Evolutionary conservation across 306 rosid genomes (phyloP), one percentile per base, ranked within the genome.

Genomic region (Bauhinia variegata): DNA sequence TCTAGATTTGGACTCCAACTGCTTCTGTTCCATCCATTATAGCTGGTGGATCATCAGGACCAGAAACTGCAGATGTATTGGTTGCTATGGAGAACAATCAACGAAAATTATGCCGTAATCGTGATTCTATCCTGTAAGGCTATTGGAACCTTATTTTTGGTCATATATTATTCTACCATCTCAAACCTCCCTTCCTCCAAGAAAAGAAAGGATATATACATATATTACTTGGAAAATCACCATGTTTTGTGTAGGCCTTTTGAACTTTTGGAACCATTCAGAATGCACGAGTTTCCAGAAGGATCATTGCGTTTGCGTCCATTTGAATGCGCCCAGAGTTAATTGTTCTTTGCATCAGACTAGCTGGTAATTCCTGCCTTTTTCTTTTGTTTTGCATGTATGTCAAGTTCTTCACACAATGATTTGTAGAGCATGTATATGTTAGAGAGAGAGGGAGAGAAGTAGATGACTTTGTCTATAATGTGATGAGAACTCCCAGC

Each of bases 261-360:
- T 49, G 97, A 86, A 67, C 76, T 93, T 68, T 75, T 90, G 57
- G 96, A 95, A 78, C 90, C 89, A 18, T 79, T 90, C 80, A 83
- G 96, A 57, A 91, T 83, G 90, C 95, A 83, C 1, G 99, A 90
- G 48, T 86, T 88, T 66, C 77, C 86, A 12, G 99, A 95, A 83
- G 99, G 99, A 68, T 71, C 86, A 33, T 58, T 90, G 79, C 97
- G 84, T 76, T 60, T 90, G 83, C 97, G 88, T 71, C 99, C 99
- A 19, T 93, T 93, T 77, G 97, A 90, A 83, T 95, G 99, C 63
- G 86, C 97, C 32, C 99, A 95, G 78, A 88, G 91, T 85, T 95
- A 83, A 86, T 64, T 61, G 55, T 58, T 67, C 50, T 67, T 46
- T 58, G 43, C 39, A 48, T 65, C 36, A 36, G 34, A 61, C 58